Evolutionary conservation across 2,329 filamentous ascomycete genomes (phyloP).

Genomic region (Colletotrichum nymphaeae): DNA sequence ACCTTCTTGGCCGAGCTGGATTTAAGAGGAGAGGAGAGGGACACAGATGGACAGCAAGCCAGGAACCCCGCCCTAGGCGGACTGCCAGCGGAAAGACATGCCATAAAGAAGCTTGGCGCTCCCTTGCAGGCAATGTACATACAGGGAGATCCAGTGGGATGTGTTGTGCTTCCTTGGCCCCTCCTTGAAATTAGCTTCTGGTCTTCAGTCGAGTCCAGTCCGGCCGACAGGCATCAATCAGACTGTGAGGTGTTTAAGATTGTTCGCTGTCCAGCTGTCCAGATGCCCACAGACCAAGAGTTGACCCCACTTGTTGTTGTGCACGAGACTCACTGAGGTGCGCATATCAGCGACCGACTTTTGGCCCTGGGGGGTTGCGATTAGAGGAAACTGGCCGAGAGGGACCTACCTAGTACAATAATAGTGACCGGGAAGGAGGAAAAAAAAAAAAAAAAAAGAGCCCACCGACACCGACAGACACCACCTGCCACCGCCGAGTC

Average conservation of each 20-base stretch:
- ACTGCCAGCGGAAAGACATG: not conserved
- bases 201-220: conserved; percentile 5
- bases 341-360: conserved; percentile 46
- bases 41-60: not conserved
- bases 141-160: not conserved
- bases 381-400: not conserved
- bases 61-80: conserved; percentile 26
- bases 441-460: conserved; percentile 18
- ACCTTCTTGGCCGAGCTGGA: not conserved
- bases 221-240: conserved; percentile 40
- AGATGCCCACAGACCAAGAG: not conserved
- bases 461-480: conserved; percentile 41
- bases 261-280: not conserved
- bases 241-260: conserved; percentile 42
- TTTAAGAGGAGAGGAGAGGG: not conserved
- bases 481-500: conserved; percentile 47
- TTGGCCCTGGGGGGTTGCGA: conserved; percentile 41
- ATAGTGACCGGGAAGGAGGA: not conserved
- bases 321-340: not conserved
- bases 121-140: not conserved
- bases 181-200: conserved; percentile 21
- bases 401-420: not conserved
- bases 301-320: conserved; percentile 48
- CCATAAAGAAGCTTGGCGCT: not conserved
- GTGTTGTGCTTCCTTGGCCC: conserved; percentile 7